Evolutionary conservation across 805 yeast species (phyloP).

Genomic region (Candida chilensis): DNA sequence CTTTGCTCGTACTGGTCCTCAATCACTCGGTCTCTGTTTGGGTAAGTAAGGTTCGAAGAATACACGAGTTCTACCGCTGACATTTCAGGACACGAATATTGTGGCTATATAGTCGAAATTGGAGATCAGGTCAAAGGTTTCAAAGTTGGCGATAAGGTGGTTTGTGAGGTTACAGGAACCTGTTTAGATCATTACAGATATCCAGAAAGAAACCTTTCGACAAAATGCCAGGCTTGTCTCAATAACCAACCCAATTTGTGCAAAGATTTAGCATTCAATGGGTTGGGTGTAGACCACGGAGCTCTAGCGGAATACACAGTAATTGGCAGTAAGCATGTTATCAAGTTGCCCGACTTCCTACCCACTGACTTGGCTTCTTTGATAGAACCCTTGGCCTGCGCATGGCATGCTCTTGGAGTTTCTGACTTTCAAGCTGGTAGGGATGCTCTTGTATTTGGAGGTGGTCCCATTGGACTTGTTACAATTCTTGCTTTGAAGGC

Average conservation of each 20-base stretch:
- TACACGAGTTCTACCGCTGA: no score
- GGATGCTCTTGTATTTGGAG: conserved; percentile 45
- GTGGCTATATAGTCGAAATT: conserved; percentile 33
- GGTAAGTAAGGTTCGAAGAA: no score
- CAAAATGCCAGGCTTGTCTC: conserved; percentile 37
- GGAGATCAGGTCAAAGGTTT: conserved; percentile 36
- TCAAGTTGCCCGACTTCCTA: conserved; percentile 28
- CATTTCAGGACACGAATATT: conserved; percentile 49
- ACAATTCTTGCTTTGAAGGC: conserved; percentile 44
- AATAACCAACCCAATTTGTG: conserved; percentile 46
- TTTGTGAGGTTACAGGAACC: conserved; percentile 53
- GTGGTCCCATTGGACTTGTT: conserved; percentile 58
- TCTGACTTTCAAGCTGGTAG: conserved; percentile 30
- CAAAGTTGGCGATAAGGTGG: conserved; percentile 49
- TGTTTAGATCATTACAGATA: conserved; percentile 39
- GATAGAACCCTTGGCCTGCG: conserved; percentile 49
- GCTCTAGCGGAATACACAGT: conserved; percentile 42
- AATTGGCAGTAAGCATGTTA: conserved; percentile 27
- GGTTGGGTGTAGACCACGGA: conserved; percentile 50
- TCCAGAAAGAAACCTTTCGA: conserved; percentile 9
- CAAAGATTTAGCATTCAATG: conserved; percentile 35
- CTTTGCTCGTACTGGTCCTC: conserved; percentile 33
- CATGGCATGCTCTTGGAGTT: conserved; percentile 49
- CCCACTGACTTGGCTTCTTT: conserved; percentile 40
- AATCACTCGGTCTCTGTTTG: no score